A percentile compares a stretch with the other conserved stretches of the same genome.
phyloP scores from a whole-genome alignment of 2,329 filamentous ascomycete species.

The Penicillium hordei region DNA sequence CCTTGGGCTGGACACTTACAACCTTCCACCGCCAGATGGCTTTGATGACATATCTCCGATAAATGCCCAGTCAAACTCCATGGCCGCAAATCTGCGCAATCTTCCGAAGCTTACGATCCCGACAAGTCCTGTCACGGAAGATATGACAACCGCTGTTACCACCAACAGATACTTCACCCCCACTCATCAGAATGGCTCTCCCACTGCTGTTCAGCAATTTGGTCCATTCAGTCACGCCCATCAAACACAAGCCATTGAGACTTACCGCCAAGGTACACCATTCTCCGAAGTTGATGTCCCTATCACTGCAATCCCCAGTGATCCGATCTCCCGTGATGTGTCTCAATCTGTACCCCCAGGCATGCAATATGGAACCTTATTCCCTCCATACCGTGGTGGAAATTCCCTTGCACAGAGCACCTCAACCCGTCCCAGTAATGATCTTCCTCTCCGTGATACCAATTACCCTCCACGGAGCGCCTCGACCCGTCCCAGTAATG shows the following conservation, averaged over 20 bases:
- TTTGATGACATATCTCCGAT: neutral
- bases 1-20: neutral
- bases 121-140: neutral
- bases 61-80: neutral
- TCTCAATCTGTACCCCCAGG: constrained; percentile 92
- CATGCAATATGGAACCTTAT: constrained; percentile 70
- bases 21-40: neutral
- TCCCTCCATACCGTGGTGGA: neutral
- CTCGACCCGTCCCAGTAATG: neutral
- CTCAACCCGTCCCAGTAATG: too few relatives aligned
- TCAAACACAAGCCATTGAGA: neutral
- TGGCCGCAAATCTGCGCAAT: constrained; percentile 51
- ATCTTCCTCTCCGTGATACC: neutral
- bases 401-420: too few relatives aligned
- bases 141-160: neutral
- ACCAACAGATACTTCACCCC: constrained; percentile 1
- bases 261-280: constrained; percentile 44
- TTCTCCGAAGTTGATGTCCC: constrained; percentile 91
- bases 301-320: constrained; percentile 69
- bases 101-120: constrained; percentile 61
- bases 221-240: neutral
- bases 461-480: neutral
- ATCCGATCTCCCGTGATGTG: constrained; percentile 71
- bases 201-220: neutral
- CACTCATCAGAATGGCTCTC: neutral